Evolutionary conservation across 345 rosid genomes (phyloP).

Genomic region (Lenwebbia sp.): DNA sequence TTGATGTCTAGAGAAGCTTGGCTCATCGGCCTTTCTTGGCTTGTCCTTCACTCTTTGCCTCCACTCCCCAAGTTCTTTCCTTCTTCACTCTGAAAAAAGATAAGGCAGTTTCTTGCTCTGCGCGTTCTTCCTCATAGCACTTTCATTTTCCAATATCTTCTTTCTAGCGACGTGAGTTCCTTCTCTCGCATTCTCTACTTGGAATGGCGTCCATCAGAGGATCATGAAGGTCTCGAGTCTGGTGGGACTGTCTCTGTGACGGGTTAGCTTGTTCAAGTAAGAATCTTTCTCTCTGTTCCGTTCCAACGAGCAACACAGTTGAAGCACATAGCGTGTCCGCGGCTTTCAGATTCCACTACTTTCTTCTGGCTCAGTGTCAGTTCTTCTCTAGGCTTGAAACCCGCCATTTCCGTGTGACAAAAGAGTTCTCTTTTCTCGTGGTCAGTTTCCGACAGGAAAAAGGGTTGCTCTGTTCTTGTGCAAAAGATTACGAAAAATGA

Average conservation of each 20-base stretch:
- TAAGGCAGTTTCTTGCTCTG: background rate
- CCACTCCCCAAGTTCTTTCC: background rate
- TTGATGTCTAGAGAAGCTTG: background rate
- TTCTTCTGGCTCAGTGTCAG: background rate
- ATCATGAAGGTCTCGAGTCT: background rate
- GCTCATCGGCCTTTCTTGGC: background rate
- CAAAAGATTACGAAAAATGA: slow-evolving; percentile 28
- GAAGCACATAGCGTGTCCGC: background rate
- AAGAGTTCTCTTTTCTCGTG: background rate
- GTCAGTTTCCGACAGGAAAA: background rate
- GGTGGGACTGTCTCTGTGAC: background rate
- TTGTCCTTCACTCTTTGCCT: background rate
- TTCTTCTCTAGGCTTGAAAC: background rate
- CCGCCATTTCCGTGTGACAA: background rate
- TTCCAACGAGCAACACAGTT: background rate
- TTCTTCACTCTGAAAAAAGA: background rate
- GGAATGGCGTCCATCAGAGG: background rate
- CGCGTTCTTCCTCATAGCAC: background rate
- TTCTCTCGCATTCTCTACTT: background rate
- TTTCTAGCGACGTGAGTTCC: background rate
- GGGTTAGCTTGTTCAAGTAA: background rate
- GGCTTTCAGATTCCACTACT: background rate
- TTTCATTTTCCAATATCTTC: background rate
- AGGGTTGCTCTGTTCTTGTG: background rate
- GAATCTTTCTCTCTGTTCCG: background rate